These are phyloP conservation scores for Sporothrix euskadiensis DNA, from an alignment of 2,329 filamentous ascomycete species.

Conservation along the genomic window DNA sequence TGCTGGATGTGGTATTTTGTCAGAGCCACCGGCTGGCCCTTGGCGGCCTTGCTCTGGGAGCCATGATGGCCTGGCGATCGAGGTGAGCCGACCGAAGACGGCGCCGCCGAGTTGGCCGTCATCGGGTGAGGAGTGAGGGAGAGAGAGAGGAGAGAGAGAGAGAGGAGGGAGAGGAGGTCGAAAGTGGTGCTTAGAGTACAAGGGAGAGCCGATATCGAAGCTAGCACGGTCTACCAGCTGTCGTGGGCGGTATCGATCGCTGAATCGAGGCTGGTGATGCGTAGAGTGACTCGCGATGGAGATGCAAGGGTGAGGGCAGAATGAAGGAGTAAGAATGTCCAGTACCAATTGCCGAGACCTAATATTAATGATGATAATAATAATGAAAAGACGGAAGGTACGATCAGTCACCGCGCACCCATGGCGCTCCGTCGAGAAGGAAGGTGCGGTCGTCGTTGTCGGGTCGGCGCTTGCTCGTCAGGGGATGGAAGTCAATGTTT, in stretches of 20 bases:
- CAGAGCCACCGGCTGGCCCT: slow-evolving; percentile 25
- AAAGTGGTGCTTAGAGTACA: background rate
- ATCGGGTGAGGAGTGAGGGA: background rate
- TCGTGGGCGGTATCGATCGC: background rate
- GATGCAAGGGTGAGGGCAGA: background rate
- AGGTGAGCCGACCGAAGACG: background rate
- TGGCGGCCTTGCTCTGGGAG: background rate
- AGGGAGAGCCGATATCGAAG: no score
- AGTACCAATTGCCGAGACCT: background rate
- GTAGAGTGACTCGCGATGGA: background rate
- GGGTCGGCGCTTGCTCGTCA: background rate
- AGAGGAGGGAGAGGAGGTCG: background rate
- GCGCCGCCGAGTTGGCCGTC: slow-evolving; percentile 9
- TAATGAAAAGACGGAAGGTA: background rate
- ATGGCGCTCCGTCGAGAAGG: background rate
- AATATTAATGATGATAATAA: background rate
- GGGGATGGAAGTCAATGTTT: background rate
- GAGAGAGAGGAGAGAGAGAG: background rate
- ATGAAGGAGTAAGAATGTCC: background rate
- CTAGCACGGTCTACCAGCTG: background rate
- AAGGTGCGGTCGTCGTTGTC: background rate
- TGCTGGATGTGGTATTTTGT: slow-evolving; percentile 38
- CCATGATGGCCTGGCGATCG: slow-evolving; percentile 9
- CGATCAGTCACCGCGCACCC: background rate
- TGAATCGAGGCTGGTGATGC: background rate